A percentile compares a stretch with the other conserved stretches of the same genome.
These are phyloP conservation scores for Pseudogymnoascus sp. DNA, from an alignment of 2,329 filamentous ascomycete genomes.

Conservation along the genomic window DNA sequence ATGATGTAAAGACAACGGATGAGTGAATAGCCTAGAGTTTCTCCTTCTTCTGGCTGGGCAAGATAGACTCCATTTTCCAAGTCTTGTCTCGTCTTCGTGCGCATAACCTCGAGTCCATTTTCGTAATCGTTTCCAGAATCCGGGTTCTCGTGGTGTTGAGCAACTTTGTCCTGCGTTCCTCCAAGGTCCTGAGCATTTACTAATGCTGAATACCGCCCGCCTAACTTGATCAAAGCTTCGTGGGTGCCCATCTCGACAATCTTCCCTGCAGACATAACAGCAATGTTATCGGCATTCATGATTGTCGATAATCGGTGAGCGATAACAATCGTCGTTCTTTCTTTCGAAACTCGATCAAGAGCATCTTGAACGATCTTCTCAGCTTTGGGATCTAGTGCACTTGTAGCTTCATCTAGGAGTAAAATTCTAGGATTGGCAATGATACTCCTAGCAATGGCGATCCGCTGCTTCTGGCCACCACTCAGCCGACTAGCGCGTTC, in stretches of 20 bases:
- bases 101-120: constrained; percentile 22
- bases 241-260: constrained; percentile 8
- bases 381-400: constrained; percentile 38
- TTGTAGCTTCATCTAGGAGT: constrained; percentile 59
- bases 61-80: neutral
- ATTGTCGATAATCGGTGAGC: constrained; percentile 35
- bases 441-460: constrained; percentile 57
- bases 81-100: neutral
- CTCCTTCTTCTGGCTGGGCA: neutral
- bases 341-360: constrained; percentile 42
- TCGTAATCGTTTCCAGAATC: constrained; percentile 18
- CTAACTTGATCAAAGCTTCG: constrained; percentile 27
- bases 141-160: constrained; percentile 15
- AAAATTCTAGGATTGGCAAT: constrained; percentile 52
- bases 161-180: constrained; percentile 18
- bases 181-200: constrained; percentile 40
- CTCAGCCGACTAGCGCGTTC: constrained; percentile 62
- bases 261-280: neutral
- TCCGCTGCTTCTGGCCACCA: constrained; percentile 58
- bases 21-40: constrained; percentile 36
- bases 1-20: constrained; percentile 29
- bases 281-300: constrained; percentile 5
- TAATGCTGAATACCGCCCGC: constrained; percentile 34
- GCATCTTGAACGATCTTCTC: constrained; percentile 45
- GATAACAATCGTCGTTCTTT: constrained; percentile 55